phyloP scores from a whole-genome alignment of 345 rosid genomes.

The Syzygium aromaticum region DNA sequence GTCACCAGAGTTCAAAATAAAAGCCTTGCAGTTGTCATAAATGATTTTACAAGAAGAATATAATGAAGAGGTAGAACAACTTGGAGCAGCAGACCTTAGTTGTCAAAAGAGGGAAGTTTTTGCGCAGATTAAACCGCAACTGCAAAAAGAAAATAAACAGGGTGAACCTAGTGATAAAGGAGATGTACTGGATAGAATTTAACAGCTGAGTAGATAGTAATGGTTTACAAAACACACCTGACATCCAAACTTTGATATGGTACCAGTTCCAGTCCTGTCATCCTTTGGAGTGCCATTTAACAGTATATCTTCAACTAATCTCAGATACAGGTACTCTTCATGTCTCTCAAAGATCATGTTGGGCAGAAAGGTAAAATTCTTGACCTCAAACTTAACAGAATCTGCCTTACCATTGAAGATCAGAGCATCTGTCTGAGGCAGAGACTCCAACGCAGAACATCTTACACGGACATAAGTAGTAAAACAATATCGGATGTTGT shows the following conservation, averaged over 20 bases:
- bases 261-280: conserved; percentile 85
- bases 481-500: conserved; percentile 48
- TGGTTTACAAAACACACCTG: conserved; percentile 33
- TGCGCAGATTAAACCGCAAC: conserved; percentile 86
- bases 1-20: neutral
- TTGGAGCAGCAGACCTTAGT: conserved; percentile 47
- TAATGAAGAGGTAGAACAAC: neutral
- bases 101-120: conserved; percentile 75
- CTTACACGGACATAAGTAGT: conserved; percentile 71
- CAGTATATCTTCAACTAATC: conserved; percentile 56
- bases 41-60: neutral
- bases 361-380: conserved; percentile 60
- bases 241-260: conserved; percentile 79
- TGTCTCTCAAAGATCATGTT: conserved; percentile 65
- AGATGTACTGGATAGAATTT: neutral
- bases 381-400: conserved; percentile 39
- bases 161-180: neutral
- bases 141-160: conserved; percentile 8
- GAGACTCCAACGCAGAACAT: conserved; percentile 26
- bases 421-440: conserved; percentile 16
- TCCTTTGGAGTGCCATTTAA: conserved; percentile 52
- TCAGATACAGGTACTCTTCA: conserved; percentile 66
- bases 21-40: neutral
- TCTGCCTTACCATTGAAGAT: conserved; percentile 18
- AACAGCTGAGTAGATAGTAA: neutral